Evolutionary conservation across 176 grass and related monocot genomes (phyloP).

Genomic region (Musa acuminata): DNA sequence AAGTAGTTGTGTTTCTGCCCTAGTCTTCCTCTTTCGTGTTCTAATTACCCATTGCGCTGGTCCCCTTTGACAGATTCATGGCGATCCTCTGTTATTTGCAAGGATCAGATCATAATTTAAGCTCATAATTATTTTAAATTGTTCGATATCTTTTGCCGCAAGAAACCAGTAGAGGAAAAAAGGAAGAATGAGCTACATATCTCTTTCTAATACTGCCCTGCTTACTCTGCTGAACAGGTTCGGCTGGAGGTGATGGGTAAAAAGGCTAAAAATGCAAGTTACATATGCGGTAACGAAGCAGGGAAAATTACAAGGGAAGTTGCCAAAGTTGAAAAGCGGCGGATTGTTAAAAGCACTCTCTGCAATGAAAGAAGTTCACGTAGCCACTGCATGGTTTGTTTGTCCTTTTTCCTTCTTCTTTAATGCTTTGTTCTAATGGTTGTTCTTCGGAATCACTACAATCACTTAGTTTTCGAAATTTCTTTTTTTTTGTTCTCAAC

Average conservation of each 20-base stretch:
- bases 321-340: conserved; percentile 69
- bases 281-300: conserved; percentile 77
- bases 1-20: too few species aligned
- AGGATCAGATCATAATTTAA: too few species aligned
- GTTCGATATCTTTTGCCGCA: too few species aligned
- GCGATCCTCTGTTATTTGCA: not conserved
- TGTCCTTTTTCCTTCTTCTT: not conserved
- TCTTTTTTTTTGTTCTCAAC: not conserved
- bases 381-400: conserved; percentile 80
- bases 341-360: conserved; percentile 72
- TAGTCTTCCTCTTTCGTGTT: too few species aligned
- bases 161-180: too few species aligned
- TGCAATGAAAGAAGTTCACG: conserved; percentile 90
- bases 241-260: conserved; percentile 79
- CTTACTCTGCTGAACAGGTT: conserved; percentile 22
- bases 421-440: not conserved
- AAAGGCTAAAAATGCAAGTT: conserved; percentile 83
- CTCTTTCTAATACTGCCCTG: too few species aligned
- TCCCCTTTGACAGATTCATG: conserved; percentile 10
- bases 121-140: too few species aligned
- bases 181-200: too few species aligned
- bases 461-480: not conserved
- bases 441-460: not conserved
- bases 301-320: conserved; percentile 75
- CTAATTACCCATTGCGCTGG: not conserved